phyloP scores from a whole-genome alignment of 2,329 filamentous ascomycete genomes.

The Trichoderma sp. region DNA sequence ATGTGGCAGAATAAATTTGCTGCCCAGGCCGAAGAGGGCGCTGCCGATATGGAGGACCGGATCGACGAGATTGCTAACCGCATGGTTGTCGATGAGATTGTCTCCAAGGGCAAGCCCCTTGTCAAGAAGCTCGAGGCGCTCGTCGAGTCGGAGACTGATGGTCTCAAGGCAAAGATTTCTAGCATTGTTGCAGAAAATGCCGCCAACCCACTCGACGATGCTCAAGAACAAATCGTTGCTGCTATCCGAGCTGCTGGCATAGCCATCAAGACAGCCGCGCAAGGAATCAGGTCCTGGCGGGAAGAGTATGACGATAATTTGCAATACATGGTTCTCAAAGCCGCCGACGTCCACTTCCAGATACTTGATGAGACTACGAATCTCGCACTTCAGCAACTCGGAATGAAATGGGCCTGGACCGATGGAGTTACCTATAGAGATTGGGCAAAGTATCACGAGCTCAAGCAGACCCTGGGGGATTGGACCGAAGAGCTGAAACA shows the following conservation, averaged over 20 bases:
- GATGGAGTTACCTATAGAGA: constrained; percentile 96
- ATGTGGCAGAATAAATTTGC: constrained; percentile 89
- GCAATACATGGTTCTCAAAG: constrained; percentile 65
- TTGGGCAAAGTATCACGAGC: constrained; percentile 90
- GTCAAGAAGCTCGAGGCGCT: constrained; percentile 69
- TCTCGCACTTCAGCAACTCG: constrained; percentile 85
- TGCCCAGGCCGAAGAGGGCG: constrained; percentile 80
- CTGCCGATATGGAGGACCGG: constrained; percentile 69
- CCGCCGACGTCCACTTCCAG: constrained; percentile 77
- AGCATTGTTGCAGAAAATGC: constrained; percentile 57
- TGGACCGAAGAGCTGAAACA: constrained; percentile 83
- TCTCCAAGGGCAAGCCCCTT: constrained; percentile 65
- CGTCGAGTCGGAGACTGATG: constrained; percentile 62
- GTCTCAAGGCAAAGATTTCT: constrained; percentile 68
- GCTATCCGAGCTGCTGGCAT: constrained; percentile 68
- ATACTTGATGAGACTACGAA: constrained; percentile 82
- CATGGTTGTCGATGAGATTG: constrained; percentile 64
- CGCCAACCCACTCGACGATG: constrained; percentile 44
- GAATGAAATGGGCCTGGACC: constrained; percentile 94
- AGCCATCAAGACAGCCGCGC: constrained; percentile 73
- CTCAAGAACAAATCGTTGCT: constrained; percentile 45
- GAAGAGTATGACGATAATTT: constrained; percentile 70
- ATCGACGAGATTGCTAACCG: constrained; percentile 58
- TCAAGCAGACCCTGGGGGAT: constrained; percentile 78
- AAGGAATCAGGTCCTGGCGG: constrained; percentile 76